Base-by-base conservation (phyloP, 352 stramenopile genomes). In the Phytophthora boehmeriae region DNA sequence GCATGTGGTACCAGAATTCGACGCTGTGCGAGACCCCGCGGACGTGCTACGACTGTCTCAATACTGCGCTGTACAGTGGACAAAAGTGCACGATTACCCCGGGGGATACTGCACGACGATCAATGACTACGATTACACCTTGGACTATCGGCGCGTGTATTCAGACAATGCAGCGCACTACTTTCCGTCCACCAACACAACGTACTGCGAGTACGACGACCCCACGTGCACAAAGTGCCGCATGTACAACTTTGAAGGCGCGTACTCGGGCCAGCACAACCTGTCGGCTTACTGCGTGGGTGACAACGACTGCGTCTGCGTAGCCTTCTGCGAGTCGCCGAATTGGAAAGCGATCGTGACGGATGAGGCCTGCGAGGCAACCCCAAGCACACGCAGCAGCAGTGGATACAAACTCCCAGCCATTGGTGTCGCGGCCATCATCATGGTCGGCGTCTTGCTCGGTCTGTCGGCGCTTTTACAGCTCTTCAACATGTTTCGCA, bases 1-100 rank as follows among this genome's bases (percentile, higher is more conserved):
- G 80, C 57, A 78, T 73, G 65, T 89, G 80, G 80, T 83, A 84
- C 52, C 74, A 84, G 62, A 90, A 80, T 46, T 78, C 81, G 51
- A 86, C 76, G 5, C 69, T 63, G 45, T 88, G 68, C 45, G 55
- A 72, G 42, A 71, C 63, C 0, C 71, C 74, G 11, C 68, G 78
- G 5, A 75, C 71, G 16, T 89, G 80, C 57, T 85, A 75, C 39
- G 80, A 89, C 59, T 89, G 80, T 53, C 62, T 89, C 10, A 86
- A 86, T 41, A 68, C 70, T 50, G 53, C 42, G 34, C 47, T 80
- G 1, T 77, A 75, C 47, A 71, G 48, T 34, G 70, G 71, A 35
- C 43, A 71, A 47, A 75, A 71, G 39, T 90, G 78, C 53, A 81
- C 75, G 38, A 76, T 90, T 54, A 75, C 79, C 1, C 72, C 74